These are phyloP conservation scores for Coelastrella sp. DNA, from an alignment of 139 green algal genomes.

Conservation along the genomic window DNA sequence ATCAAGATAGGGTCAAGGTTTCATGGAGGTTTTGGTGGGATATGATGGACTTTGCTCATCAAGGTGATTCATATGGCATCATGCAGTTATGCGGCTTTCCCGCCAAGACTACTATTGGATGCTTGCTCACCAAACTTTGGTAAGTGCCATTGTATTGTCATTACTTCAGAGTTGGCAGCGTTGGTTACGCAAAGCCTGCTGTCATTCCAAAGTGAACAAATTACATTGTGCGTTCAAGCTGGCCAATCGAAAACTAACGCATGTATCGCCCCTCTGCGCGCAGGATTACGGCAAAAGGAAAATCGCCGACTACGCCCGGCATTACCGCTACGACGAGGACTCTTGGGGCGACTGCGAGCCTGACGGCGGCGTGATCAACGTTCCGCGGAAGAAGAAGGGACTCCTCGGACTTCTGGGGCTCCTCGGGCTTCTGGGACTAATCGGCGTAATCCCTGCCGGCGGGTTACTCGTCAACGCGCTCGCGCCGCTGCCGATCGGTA, in stretches of 20 bases:
- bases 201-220: too few relatives aligned
- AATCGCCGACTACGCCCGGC: background rate
- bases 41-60: too few relatives aligned
- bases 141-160: too few relatives aligned
- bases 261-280: too few relatives aligned
- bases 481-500: constrained; percentile 11
- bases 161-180: too few relatives aligned
- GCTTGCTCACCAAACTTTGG: background rate
- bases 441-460: constrained; percentile 15
- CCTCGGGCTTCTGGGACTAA: constrained; percentile 19
- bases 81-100: background rate
- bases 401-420: constrained; percentile 30
- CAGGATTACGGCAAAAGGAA: constrained; percentile 17
- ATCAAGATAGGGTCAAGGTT: too few relatives aligned
- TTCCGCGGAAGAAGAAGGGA: constrained; percentile 13
- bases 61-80: too few relatives aligned
- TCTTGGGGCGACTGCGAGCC: background rate
- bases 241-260: too few relatives aligned
- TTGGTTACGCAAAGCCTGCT: too few relatives aligned
- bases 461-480: background rate
- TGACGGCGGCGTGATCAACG: background rate
- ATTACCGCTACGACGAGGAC: background rate
- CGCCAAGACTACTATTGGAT: background rate
- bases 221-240: too few relatives aligned
- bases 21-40: too few relatives aligned